phyloP scores from a whole-genome alignment of 768 basidiomycete species.

The Amanita muscaria region DNA sequence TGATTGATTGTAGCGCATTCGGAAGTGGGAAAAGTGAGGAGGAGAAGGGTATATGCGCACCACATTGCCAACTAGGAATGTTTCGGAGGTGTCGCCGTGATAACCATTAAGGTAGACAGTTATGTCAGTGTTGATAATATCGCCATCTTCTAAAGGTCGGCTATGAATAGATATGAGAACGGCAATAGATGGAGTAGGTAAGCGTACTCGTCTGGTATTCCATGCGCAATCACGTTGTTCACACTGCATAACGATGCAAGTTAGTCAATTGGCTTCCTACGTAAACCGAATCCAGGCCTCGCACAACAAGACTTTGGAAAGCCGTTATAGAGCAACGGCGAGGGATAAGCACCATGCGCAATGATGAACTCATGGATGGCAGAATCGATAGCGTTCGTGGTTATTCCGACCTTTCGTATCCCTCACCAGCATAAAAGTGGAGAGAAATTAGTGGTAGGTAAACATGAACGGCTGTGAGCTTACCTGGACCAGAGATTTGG shows the following conservation, averaged over 20 bases:
- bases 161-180: constrained; percentile 31
- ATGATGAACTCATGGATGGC: constrained; percentile 67
- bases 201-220: constrained; percentile 85
- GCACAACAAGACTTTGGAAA: constrained; percentile 79
- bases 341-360: constrained; percentile 70
- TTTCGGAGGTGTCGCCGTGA: constrained; percentile 86
- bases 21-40: not conserved
- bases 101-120: constrained; percentile 78
- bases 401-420: too few species aligned
- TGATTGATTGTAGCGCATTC: constrained; percentile 18
- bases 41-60: constrained; percentile 34
- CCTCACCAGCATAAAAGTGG: too few species aligned
- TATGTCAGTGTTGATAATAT: constrained; percentile 84
- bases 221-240: constrained; percentile 83
- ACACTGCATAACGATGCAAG: constrained; percentile 53
- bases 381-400: constrained; percentile 30
- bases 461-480: constrained; percentile 11
- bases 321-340: constrained; percentile 67
- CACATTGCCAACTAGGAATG: constrained; percentile 74
- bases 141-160: constrained; percentile 70
- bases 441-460: too few species aligned
- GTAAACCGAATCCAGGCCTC: constrained; percentile 22
- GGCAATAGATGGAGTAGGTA: constrained; percentile 23
- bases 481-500: constrained; percentile 46
- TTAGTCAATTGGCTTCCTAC: constrained; percentile 27